Evolutionary conservation across 2,329 filamentous ascomycete genomes (phyloP).

Genomic region (Delphinella strobiligena): DNA sequence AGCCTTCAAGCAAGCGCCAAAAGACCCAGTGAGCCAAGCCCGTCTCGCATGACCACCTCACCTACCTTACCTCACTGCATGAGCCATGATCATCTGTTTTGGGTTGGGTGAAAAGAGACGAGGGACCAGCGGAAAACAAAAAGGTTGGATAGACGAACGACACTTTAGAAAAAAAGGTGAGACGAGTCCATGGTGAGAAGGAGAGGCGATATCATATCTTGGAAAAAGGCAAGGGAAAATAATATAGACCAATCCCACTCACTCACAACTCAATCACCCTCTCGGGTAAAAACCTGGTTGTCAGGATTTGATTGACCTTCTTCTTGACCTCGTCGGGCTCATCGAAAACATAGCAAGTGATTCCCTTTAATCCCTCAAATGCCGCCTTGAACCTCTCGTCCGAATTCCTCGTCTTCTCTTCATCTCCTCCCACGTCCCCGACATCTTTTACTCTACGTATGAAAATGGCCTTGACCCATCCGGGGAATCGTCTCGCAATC

Average conservation of each 20-base stretch:
- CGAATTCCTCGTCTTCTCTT: slow-evolving; percentile 57
- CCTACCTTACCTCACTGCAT: not conserved
- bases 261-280: not conserved
- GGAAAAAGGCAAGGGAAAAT: too few species aligned
- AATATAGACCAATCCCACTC: not conserved
- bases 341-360: slow-evolving; percentile 73
- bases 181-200: too few species aligned
- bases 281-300: not conserved
- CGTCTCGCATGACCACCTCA: not conserved
- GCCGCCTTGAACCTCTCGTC: slow-evolving; percentile 68
- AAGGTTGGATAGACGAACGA: too few species aligned
- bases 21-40: not conserved
- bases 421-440: slow-evolving; percentile 50
- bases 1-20: not conserved
- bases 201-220: too few species aligned
- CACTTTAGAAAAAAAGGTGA: too few species aligned
- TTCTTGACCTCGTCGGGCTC: slow-evolving; percentile 53
- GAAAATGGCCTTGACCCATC: slow-evolving; percentile 72
- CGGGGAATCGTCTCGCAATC: slow-evolving; percentile 54
- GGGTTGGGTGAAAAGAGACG: too few species aligned
- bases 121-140: too few species aligned
- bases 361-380: slow-evolving; percentile 59
- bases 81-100: too few species aligned
- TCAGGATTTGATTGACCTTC: slow-evolving; percentile 14
- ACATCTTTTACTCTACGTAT: slow-evolving; percentile 69